Evolutionary conservation across 2,329 filamentous ascomycete genomes (phyloP).

Genomic region (Sclerotinia spermophila): DNA sequence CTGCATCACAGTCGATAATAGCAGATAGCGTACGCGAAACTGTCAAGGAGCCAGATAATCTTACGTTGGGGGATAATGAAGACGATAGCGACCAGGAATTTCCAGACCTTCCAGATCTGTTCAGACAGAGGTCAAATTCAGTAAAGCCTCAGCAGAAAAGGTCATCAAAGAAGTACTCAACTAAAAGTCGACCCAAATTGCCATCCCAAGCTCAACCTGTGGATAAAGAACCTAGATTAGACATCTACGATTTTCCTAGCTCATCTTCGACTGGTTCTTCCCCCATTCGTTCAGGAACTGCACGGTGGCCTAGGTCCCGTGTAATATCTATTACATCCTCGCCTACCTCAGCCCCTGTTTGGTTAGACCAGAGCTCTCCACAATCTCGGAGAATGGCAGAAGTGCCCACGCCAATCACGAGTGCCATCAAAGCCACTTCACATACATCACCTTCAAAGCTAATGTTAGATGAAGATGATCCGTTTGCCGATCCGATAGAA

Average conservation of each 20-base stretch:
- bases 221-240: constrained; percentile 8
- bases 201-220: not conserved
- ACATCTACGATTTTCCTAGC: constrained; percentile 40
- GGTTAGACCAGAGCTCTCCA: constrained; percentile 18
- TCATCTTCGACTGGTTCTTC: constrained; percentile 42
- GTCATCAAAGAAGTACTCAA: constrained; percentile 26
- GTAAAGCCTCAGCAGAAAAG: constrained; percentile 9
- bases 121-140: constrained; percentile 14
- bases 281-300: constrained; percentile 5
- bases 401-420: constrained; percentile 35
- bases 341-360: constrained; percentile 22
- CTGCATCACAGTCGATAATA: constrained; percentile 19
- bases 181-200: constrained; percentile 24
- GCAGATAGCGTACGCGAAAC: not conserved
- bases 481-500: constrained; percentile 23
- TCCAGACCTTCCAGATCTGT: constrained; percentile 33
- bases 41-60: not conserved
- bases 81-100: constrained; percentile 33
- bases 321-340: constrained; percentile 24
- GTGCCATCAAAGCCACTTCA: constrained; percentile 25
- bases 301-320: constrained; percentile 20
- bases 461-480: constrained; percentile 28
- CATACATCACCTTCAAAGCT: constrained; percentile 18
- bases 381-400: constrained; percentile 13
- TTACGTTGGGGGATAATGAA: constrained; percentile 10